Conservation (phyloP, 2,329 filamentous ascomycete genomes). For the Onygena corvina region DNA sequence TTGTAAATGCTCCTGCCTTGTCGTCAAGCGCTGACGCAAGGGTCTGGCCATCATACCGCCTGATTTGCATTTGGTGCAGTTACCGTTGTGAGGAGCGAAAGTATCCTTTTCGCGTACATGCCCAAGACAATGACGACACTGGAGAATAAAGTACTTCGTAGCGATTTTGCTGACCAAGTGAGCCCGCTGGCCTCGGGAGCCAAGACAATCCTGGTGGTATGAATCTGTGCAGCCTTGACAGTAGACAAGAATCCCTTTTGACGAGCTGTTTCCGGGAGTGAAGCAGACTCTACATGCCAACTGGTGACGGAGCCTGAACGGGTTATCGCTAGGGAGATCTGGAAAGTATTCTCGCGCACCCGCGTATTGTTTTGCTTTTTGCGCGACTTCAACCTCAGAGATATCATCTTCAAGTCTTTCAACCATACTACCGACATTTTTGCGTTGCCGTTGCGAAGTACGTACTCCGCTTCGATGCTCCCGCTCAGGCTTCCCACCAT, state of each 20-base stretch:
- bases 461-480: conserved; percentile 8
- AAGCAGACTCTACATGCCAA: conserved; percentile 61
- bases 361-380: conserved; percentile 13
- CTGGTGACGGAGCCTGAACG: conserved; percentile 60
- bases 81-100: conserved; percentile 55
- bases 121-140: conserved; percentile 77
- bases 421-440: conserved; percentile 27
- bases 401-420: conserved; percentile 41
- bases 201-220: conserved; percentile 75
- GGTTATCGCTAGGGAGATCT: conserved; percentile 46
- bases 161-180: conserved; percentile 80
- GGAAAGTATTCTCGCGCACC: conserved; percentile 65
- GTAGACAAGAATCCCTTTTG: conserved; percentile 60
- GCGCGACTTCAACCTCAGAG: conserved; percentile 17
- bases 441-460: conserved; percentile 9
- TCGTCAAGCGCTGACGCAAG: conserved; percentile 60
- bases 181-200: conserved; percentile 59
- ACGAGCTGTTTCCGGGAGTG: conserved; percentile 37
- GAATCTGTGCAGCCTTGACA: conserved; percentile 83
- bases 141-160: conserved; percentile 66
- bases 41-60: conserved; percentile 58
- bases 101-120: conserved; percentile 54
- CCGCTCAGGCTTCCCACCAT: background rate
- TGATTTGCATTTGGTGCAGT: conserved; percentile 58
- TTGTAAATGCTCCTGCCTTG: conserved; percentile 71